A percentile compares a stretch with the other conserved stretches of the same genome.
Conservation (phyloP, 1,139 yeast genomes). For the Meyerozyma guilliermondii region DNA sequence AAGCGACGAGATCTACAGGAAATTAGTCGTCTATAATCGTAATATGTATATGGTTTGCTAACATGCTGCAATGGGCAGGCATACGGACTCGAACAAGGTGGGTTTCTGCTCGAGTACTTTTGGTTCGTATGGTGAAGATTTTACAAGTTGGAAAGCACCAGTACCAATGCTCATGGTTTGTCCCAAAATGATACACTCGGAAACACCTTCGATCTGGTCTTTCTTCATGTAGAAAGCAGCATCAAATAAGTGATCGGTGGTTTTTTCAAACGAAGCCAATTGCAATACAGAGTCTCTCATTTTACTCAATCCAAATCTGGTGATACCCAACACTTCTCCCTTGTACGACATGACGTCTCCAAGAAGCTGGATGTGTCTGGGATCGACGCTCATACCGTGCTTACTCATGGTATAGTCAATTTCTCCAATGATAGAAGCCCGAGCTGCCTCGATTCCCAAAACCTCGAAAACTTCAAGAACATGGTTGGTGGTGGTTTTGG, state of each 20-base stretch:
- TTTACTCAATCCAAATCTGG: slow-evolving; percentile 95
- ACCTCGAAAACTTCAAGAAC: slow-evolving; percentile 85
- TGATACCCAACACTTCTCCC: slow-evolving; percentile 97
- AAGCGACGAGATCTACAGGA: not conserved
- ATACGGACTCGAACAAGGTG: slow-evolving; percentile 49
- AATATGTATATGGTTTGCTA: not conserved
- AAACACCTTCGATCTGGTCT: slow-evolving; percentile 94
- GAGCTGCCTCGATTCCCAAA: slow-evolving; percentile 96
- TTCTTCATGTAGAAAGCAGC: slow-evolving; percentile 98
- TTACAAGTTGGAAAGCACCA: slow-evolving; percentile 86
- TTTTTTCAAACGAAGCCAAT: slow-evolving; percentile 95
- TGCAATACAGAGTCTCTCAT: slow-evolving; percentile 98
- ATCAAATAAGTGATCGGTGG: slow-evolving; percentile 96
- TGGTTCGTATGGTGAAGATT: slow-evolving; percentile 44
- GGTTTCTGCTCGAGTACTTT: slow-evolving; percentile 46
- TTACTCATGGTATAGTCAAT: slow-evolving; percentile 97
- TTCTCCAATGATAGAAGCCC: slow-evolving; percentile 87
- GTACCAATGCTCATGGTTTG: slow-evolving; percentile 98
- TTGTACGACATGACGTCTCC: slow-evolving; percentile 99
- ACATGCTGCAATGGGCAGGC: slow-evolving; percentile 6
- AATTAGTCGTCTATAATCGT: not conserved
- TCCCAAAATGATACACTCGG: slow-evolving; percentile 95
- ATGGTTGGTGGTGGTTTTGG: slow-evolving; percentile 86
- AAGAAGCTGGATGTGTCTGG: slow-evolving; percentile 94
- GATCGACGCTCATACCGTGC: slow-evolving; percentile 99